Percentiles rank a stretch among this genome's conserved stretches.
phyloP scores from a whole-genome alignment of 2,329 filamentous ascomycete genomes.

The Clonostachys byssicola region DNA sequence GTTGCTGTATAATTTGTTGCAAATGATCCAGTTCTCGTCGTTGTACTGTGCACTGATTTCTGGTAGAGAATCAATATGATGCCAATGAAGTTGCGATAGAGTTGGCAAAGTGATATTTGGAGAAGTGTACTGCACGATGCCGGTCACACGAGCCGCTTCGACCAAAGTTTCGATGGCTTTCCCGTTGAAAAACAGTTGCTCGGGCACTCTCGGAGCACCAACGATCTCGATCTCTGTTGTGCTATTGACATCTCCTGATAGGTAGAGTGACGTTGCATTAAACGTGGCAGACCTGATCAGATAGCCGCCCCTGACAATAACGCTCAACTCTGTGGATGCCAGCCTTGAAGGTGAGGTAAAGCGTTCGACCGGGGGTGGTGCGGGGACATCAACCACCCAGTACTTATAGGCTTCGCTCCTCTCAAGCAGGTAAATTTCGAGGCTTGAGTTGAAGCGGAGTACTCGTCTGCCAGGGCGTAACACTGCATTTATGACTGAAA shows the following conservation, averaged over 20 bases:
- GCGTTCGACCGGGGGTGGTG: too few species aligned
- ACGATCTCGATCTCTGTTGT: constrained; percentile 67
- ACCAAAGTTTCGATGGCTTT: too few species aligned
- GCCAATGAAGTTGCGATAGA: constrained; percentile 18
- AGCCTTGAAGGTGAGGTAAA: too few species aligned
- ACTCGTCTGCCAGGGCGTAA: too few species aligned
- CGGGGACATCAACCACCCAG: constrained; percentile 54
- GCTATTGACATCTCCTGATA: constrained; percentile 69
- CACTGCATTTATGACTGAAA: too few species aligned
- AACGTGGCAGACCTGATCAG: constrained; percentile 56
- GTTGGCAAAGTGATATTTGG: constrained; percentile 6
- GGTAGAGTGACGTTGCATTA: constrained; percentile 47
- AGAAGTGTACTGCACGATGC: not conserved
- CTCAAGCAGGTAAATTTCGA: constrained; percentile 27
- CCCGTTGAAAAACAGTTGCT: constrained; percentile 33
- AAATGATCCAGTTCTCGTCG: constrained; percentile 32
- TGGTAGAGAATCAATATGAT: constrained; percentile 9
- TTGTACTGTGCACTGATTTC: constrained; percentile 9
- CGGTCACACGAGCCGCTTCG: too few species aligned
- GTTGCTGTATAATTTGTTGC: constrained; percentile 7
- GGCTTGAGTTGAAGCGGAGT: too few species aligned
- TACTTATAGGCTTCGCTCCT: constrained; percentile 65
- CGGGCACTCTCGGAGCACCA: constrained; percentile 49
- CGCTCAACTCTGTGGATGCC: constrained; percentile 4
- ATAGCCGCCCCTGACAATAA: constrained; percentile 62